Evolutionary conservation across 2,329 filamentous ascomycete genomes (phyloP).

Genomic region (Aureobasidium pullulans): DNA sequence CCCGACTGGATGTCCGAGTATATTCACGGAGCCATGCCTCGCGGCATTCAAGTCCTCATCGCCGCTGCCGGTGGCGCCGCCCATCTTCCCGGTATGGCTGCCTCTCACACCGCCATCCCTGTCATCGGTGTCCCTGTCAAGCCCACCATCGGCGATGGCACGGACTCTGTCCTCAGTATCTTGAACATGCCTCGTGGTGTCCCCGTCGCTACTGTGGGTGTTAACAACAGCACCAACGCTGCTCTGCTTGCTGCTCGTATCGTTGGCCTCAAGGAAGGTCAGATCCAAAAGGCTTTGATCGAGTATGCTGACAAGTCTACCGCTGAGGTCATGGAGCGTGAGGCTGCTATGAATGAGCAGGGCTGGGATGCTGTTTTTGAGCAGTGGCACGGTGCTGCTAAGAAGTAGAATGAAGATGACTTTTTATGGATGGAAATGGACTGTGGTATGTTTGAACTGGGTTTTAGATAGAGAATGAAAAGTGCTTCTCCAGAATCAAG

Average conservation of each 20-base stretch:
- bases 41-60: constrained; percentile 40
- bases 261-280: constrained; percentile 41
- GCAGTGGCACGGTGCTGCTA: constrained; percentile 22
- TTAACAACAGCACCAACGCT: constrained; percentile 41
- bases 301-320: constrained; percentile 57
- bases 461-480: neutral
- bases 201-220: constrained; percentile 34
- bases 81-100: constrained; percentile 46
- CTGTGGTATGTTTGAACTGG: neutral
- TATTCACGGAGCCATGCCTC: constrained; percentile 31
- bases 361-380: constrained; percentile 33
- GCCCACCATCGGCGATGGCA: constrained; percentile 42
- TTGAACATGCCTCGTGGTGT: constrained; percentile 45
- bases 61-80: constrained; percentile 44
- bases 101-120: constrained; percentile 41
- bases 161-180: constrained; percentile 44
- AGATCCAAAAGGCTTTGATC: constrained; percentile 51
- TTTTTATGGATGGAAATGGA: neutral
- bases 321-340: constrained; percentile 58
- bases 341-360: constrained; percentile 46
- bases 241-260: constrained; percentile 41
- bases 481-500: neutral
- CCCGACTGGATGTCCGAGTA: constrained; percentile 41
- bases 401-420: constrained; percentile 12
- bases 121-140: constrained; percentile 47